phyloP scores from a whole-genome alignment of 2,329 filamentous ascomycete species.

The Aspergillus unguis region DNA sequence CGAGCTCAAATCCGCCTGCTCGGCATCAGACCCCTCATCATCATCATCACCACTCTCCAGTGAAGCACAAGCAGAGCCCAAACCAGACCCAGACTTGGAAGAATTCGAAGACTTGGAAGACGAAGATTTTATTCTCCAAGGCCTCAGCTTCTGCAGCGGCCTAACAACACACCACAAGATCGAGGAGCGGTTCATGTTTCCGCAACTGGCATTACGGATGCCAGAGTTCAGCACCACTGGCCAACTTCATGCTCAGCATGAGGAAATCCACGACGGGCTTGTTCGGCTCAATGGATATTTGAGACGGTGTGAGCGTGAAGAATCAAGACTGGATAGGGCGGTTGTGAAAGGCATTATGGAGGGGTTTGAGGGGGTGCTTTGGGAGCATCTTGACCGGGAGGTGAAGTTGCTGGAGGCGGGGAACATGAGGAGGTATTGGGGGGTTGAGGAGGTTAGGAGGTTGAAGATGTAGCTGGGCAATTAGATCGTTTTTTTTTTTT shows the following conservation, averaged over 20 bases:
- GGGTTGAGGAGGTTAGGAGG: slow-evolving; percentile 62
- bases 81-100: slow-evolving; percentile 22
- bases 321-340: slow-evolving; percentile 49
- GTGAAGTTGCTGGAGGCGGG: slow-evolving; percentile 67
- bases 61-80: background rate
- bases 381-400: slow-evolving; percentile 56
- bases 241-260: slow-evolving; percentile 70
- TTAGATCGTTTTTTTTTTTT: too few relatives aligned
- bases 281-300: slow-evolving; percentile 67
- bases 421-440: slow-evolving; percentile 86
- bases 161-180: slow-evolving; percentile 77
- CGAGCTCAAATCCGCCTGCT: slow-evolving; percentile 64
- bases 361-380: slow-evolving; percentile 71
- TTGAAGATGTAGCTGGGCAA: background rate
- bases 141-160: slow-evolving; percentile 66
- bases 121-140: slow-evolving; percentile 64
- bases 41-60: slow-evolving; percentile 46
- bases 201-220: slow-evolving; percentile 72
- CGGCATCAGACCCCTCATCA: slow-evolving; percentile 12
- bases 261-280: slow-evolving; percentile 72
- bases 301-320: slow-evolving; percentile 49
- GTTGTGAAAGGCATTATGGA: slow-evolving; percentile 72
- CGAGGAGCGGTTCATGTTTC: slow-evolving; percentile 80
- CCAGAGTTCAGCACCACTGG: slow-evolving; percentile 67
- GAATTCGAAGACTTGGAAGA: slow-evolving; percentile 56